Conservation (phyloP, 1,139 yeast species). For the Sugiyamaella castrensis region DNA sequence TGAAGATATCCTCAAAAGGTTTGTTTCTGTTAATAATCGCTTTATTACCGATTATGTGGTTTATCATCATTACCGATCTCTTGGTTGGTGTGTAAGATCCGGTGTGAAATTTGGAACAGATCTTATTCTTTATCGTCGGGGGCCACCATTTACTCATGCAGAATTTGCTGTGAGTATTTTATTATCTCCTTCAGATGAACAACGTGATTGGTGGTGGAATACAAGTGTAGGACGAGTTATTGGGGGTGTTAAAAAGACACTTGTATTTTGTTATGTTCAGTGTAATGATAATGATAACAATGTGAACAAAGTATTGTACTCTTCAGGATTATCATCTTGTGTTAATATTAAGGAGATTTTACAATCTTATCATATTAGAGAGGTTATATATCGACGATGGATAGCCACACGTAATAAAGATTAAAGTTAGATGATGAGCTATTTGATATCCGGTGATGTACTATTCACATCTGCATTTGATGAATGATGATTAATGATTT, state of each 20-base stretch:
- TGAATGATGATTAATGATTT: neutral
- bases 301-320: slow-evolving; percentile 25
- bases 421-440: slow-evolving; percentile 31
- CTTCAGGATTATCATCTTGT: slow-evolving; percentile 10
- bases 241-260: slow-evolving; percentile 79
- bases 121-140: slow-evolving; percentile 73
- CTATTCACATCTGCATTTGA: no score
- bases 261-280: slow-evolving; percentile 67
- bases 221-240: slow-evolving; percentile 75
- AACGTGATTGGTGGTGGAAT: slow-evolving; percentile 54
- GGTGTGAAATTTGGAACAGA: slow-evolving; percentile 93
- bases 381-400: slow-evolving; percentile 75
- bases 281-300: slow-evolving; percentile 41
- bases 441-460: no score
- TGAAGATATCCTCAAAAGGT: slow-evolving; percentile 18
- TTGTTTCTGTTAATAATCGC: slow-evolving; percentile 16
- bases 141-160: slow-evolving; percentile 96
- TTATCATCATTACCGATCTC: slow-evolving; percentile 81
- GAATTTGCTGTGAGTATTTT: slow-evolving; percentile 65
- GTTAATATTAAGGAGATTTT: slow-evolving; percentile 40
- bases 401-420: slow-evolving; percentile 79
- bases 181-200: slow-evolving; percentile 39
- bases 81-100: slow-evolving; percentile 92
- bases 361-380: slow-evolving; percentile 50
- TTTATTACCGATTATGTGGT: slow-evolving; percentile 55